A percentile compares a stretch with the other conserved stretches of the same genome.
These are phyloP conservation scores for Waltergamsia citrina DNA, from an alignment of 2,329 filamentous ascomycete species.

Conservation along the genomic window DNA sequence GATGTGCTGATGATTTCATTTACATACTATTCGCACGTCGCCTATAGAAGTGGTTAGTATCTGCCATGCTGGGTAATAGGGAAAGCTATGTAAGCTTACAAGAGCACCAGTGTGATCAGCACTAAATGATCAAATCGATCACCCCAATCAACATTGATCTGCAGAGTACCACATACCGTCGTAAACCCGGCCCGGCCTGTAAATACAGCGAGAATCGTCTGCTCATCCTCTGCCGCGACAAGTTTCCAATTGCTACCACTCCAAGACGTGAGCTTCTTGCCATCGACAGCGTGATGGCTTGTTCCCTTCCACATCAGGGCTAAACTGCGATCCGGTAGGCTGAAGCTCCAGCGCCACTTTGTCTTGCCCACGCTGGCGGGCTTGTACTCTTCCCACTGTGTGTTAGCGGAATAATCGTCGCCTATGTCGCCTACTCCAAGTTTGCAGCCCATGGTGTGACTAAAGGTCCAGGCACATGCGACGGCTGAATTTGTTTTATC, in stretches of 20 bases:
- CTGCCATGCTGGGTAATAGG: neutral
- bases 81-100: no score
- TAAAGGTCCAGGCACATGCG: neutral
- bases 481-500: neutral
- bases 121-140: slow-evolving; percentile 1
- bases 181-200: neutral
- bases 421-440: slow-evolving; percentile 1
- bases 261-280: neutral
- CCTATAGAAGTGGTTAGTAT: neutral
- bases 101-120: neutral
- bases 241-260: slow-evolving; percentile 1
- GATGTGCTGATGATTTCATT: no score
- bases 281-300: neutral
- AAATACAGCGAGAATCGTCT: neutral
- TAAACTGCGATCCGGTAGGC: neutral
- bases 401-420: neutral
- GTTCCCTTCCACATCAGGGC: slow-evolving; percentile 1
- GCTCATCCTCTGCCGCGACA: neutral
- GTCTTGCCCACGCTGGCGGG: neutral
- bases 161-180: neutral
- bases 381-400: neutral
- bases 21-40: neutral
- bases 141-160: slow-evolving; percentile 3
- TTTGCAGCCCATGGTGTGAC: no score
- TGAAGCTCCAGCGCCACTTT: neutral